Percentiles rank a stretch among this genome's conserved stretches.
phyloP scores from a whole-genome alignment of 1,284 basidiomycete species.

The Boletus sp. region DNA sequence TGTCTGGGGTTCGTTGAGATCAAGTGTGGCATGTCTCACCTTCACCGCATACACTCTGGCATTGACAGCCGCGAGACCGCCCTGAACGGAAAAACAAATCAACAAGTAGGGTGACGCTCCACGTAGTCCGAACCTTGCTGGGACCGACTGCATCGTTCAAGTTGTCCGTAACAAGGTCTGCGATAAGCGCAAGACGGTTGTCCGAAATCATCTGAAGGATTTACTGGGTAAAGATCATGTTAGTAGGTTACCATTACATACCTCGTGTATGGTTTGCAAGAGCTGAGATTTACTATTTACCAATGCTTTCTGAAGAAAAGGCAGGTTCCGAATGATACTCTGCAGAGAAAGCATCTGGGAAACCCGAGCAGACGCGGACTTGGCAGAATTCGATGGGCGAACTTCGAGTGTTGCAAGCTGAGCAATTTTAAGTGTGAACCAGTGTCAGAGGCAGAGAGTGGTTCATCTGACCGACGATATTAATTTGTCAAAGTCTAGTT shows the following conservation, averaged over 20 bases:
- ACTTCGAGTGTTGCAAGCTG: slow-evolving; percentile 66
- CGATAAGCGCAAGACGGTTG: slow-evolving; percentile 60
- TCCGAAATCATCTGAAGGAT: slow-evolving; percentile 64
- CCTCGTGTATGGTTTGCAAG: slow-evolving; percentile 59
- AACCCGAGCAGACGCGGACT: slow-evolving; percentile 66
- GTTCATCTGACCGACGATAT: slow-evolving; percentile 58
- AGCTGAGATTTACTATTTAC: slow-evolving; percentile 55
- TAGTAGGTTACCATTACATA: slow-evolving; percentile 24
- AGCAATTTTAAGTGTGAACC: not conserved
- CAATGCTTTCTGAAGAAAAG: slow-evolving; percentile 58
- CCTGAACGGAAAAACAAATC: slow-evolving; percentile 36
- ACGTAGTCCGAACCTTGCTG: slow-evolving; percentile 46
- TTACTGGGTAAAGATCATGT: not conserved
- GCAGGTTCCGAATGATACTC: slow-evolving; percentile 62
- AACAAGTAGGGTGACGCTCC: not conserved
- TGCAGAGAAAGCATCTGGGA: slow-evolving; percentile 74
- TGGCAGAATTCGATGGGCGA: slow-evolving; percentile 48
- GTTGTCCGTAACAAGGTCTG: slow-evolving; percentile 51
- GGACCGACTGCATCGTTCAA: slow-evolving; percentile 69
- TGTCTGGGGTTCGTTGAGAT: not conserved
- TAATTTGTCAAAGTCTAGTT: slow-evolving; percentile 86
- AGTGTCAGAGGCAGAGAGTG: not conserved
- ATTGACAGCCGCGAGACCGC: slow-evolving; percentile 65
- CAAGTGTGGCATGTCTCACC: slow-evolving; percentile 32
- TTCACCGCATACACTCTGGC: slow-evolving; percentile 82